phyloP scores from a whole-genome alignment of 768 basidiomycete species.

The Panus rudis region DNA sequence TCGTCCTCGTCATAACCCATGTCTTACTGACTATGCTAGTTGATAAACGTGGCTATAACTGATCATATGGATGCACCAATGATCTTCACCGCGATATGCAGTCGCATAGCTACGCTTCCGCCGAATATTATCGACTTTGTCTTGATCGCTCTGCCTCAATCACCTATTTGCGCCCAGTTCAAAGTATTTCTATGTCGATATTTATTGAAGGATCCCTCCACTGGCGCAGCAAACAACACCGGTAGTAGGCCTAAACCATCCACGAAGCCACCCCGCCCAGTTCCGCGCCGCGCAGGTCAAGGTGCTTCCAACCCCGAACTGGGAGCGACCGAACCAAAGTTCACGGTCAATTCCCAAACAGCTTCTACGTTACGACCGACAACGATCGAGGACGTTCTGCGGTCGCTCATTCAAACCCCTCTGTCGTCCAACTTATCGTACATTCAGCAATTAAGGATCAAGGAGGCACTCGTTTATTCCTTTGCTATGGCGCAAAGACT shows the following conservation, averaged over 20 bases:
- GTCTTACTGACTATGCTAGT: constrained; percentile 18
- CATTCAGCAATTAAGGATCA: too few species aligned
- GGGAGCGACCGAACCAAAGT: too few species aligned
- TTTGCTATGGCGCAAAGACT: too few species aligned
- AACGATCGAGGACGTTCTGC: too few species aligned
- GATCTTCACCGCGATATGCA: constrained; percentile 24
- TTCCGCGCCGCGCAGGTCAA: constrained; percentile 11
- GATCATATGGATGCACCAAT: constrained; percentile 25
- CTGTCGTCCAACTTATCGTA: too few species aligned
- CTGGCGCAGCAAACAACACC: constrained; percentile 11
- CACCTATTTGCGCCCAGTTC: constrained; percentile 19
- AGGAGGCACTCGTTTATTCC: too few species aligned
- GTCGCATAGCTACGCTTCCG: constrained; percentile 17
- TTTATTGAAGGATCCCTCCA: constrained; percentile 11
- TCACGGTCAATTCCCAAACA: too few species aligned
- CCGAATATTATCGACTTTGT: constrained; percentile 13
- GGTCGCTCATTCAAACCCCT: too few species aligned
- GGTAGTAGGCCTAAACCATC: too few species aligned
- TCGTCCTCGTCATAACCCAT: too few species aligned
- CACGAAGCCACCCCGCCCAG: constrained; percentile 20
- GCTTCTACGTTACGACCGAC: too few species aligned
- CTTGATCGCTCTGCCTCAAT: constrained; percentile 20
- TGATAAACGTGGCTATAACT: constrained; percentile 28
- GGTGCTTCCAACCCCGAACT: too few species aligned
- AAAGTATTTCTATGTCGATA: constrained; percentile 23